Base-by-base conservation (phyloP, 495 filamentous ascomycete species). In the Pseudevernia furfuracea region DNA sequence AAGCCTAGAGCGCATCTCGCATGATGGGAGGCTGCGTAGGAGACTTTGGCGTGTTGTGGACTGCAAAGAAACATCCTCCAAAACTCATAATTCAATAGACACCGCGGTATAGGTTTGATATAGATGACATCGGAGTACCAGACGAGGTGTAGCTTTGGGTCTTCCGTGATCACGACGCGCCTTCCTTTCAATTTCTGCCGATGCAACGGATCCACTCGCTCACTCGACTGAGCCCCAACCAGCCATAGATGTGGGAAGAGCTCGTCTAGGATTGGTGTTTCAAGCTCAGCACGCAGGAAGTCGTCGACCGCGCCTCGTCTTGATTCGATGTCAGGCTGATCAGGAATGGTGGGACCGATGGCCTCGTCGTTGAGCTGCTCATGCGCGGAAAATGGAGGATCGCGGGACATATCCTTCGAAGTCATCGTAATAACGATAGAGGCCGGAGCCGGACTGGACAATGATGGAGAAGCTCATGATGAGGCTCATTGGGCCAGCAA, bases 71-170 rank as follows among this genome's bases (percentile, higher is more conserved):
- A 48, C 1, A 7, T 25, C n/a, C 23, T 23, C 79, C 82, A 86
- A 66, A 85, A 84, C 2, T 62, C 69, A 15, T 68, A 53, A 1
- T 70, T 72, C 21, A 81, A 74, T 1, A 87, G 75, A 65, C 74
- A 85, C 10, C 61, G 21, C 0, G 84, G 85, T 0, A 87, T 64
- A 2, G 85, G 83, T 59, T 86, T 87, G 56, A 87, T 71, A 69
- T 76, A 85, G 34, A 86, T 79, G 2, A 69, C 61, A n/a, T 75
- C 66, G 34, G 80, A 64, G 52, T 69, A 65, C 85, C 83, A 88
- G 19, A 86, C 74, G 0, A 86, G 76, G 62, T 88, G 85, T 9
- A 86, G 71, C 4, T 76, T 68, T 0, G 77, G 72, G 30, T 81
- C 60, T 58, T 88, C 84, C 2, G 74, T 75, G 10, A 78, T 36